A percentile compares a stretch with the other conserved stretches of the same genome.
These are phyloP conservation scores for Vanrija sp. DNA, from an alignment of 1,284 basidiomycete genomes.

Conservation along the genomic window DNA sequence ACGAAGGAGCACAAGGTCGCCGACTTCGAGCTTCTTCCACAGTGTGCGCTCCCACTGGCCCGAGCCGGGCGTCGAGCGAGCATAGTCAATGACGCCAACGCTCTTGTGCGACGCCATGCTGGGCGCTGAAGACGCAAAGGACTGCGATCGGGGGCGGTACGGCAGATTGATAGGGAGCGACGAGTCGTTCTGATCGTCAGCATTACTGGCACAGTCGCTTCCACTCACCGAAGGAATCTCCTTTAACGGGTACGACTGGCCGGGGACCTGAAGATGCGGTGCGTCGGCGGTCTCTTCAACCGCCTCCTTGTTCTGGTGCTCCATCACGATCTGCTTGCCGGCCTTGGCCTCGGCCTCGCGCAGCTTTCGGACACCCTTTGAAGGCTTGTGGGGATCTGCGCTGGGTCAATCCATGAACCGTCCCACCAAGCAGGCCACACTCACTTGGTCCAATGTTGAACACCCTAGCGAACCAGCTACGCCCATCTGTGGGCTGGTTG, in stretches of 20 bases:
- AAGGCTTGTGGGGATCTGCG: conserved; percentile 52
- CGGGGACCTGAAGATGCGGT: neutral
- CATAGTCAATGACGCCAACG: conserved; percentile 74
- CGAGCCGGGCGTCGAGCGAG: conserved; percentile 62
- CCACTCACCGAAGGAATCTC: conserved; percentile 28
- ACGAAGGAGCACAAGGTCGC: conserved; percentile 84
- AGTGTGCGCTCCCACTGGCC: conserved; percentile 90
- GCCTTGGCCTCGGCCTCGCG: conserved; percentile 70
- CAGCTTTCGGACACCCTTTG: conserved; percentile 79
- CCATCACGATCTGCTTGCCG: conserved; percentile 62
- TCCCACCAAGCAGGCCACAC: neutral
- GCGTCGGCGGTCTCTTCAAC: conserved; percentile 9
- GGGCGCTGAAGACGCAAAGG: conserved; percentile 23
- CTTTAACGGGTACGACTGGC: conserved; percentile 28
- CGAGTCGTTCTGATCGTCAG: conserved; percentile 16
- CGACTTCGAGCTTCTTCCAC: conserved; percentile 98
- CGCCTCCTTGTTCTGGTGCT: conserved; percentile 44
- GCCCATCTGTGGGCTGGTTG: conserved; percentile 75
- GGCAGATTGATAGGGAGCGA: conserved; percentile 6
- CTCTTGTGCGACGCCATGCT: conserved; percentile 52
- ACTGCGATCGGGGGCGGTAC: conserved; percentile 14
- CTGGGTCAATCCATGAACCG: conserved; percentile 9
- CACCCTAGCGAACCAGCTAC: conserved; percentile 68
- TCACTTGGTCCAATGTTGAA: conserved; percentile 52
- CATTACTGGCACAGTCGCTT: neutral